Conservation (phyloP, 164 flowering plant species). For the Protea cynaroides region DNA sequence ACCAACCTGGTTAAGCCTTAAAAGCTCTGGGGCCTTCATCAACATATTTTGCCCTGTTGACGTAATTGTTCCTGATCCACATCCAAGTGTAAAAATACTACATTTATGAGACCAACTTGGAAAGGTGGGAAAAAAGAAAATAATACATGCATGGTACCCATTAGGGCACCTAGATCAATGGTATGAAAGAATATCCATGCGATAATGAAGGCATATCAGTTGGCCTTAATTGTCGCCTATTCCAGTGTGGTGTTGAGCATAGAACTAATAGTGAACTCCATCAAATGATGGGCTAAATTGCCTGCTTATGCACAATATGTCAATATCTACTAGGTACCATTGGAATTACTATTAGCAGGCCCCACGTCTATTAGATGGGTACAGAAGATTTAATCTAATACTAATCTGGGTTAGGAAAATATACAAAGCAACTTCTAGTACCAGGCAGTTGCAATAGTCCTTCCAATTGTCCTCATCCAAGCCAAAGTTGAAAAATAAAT, state of each 20-base stretch:
- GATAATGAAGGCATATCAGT: too few relatives aligned
- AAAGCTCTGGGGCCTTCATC: conserved; percentile 18
- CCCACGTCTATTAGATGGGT: too few relatives aligned
- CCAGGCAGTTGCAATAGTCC: conserved; percentile 45
- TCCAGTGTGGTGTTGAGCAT: too few relatives aligned
- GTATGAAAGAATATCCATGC: too few relatives aligned
- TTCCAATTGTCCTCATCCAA: conserved; percentile 66
- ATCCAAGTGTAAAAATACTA: neutral
- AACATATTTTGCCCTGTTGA: conserved; percentile 21
- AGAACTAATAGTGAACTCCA: too few relatives aligned
- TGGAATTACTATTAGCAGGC: too few relatives aligned
- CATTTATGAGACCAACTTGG: neutral
- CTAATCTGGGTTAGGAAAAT: neutral
- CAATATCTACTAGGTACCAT: too few relatives aligned
- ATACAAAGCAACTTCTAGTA: conserved; percentile 18
- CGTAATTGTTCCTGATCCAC: conserved; percentile 25
- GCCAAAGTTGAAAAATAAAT: conserved; percentile 63
- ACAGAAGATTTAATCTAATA: too few relatives aligned
- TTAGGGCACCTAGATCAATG: too few relatives aligned
- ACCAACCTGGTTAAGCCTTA: conserved; percentile 23
- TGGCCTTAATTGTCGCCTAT: too few relatives aligned
- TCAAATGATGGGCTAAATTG: too few relatives aligned
- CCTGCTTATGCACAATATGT: too few relatives aligned
- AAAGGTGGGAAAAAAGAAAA: neutral
- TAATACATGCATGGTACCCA: neutral